Evolutionary conservation across 306 rosid genomes (phyloP).

Genomic region (Rosa rugosa): DNA sequence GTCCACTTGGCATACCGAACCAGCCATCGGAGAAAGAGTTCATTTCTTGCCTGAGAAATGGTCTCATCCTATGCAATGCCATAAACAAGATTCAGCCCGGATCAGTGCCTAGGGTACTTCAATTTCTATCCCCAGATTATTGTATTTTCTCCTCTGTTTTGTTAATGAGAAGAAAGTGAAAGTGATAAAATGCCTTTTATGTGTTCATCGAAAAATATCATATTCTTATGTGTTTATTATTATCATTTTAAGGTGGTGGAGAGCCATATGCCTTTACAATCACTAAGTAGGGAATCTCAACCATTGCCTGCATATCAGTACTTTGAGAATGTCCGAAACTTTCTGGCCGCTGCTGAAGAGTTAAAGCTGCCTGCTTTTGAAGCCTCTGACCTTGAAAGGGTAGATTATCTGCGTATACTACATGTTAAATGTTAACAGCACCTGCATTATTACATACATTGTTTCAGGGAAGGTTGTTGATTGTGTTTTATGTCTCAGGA

Average conservation of each 20-base stretch:
- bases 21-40: conserved; percentile 82
- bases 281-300: conserved; percentile 62
- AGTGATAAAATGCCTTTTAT: not conserved
- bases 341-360: conserved; percentile 66
- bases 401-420: conserved; percentile 9
- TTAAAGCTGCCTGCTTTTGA: conserved; percentile 85
- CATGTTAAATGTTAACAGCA: not conserved
- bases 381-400: conserved; percentile 94
- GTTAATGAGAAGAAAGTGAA: not conserved
- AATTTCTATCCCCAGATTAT: not conserved
- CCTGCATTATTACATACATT: conserved; percentile 1
- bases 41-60: conserved; percentile 91
- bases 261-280: conserved; percentile 49
- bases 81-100: conserved; percentile 93
- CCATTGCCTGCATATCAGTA: conserved; percentile 93
- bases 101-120: conserved; percentile 73
- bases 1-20: conserved; percentile 65
- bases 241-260: conserved; percentile 73
- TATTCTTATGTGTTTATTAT: not conserved
- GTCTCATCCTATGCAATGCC: conserved; percentile 74
- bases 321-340: conserved; percentile 89
- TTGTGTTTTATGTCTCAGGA: conserved; percentile 50
- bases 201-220: not conserved
- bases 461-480: not conserved
- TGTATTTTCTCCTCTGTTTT: not conserved